Percentiles rank a stretch among this genome's conserved stretches.
These are phyloP conservation scores for Acanthamoeba lenticulata DNA, from an alignment of 208 protist genomes.

Conservation along the genomic window DNA sequence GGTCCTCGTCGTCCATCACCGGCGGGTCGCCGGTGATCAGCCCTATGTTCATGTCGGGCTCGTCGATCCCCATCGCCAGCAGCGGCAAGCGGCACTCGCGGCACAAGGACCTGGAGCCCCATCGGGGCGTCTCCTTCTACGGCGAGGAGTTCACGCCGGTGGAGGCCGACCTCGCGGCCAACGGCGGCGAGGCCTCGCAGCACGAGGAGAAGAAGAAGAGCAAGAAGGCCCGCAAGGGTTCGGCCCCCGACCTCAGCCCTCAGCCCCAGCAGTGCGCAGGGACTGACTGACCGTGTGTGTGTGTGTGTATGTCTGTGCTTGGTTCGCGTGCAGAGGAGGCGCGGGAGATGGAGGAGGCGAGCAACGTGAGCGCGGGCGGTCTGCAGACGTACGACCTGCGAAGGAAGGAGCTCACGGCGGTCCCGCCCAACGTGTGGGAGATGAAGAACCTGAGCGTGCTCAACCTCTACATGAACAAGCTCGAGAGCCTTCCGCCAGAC, in stretches of 20 bases:
- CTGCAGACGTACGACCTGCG: slow-evolving; percentile 52
- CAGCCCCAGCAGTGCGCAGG: neutral
- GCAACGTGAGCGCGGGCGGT: neutral
- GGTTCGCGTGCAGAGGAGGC: neutral
- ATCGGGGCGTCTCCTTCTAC: slow-evolving; percentile 21
- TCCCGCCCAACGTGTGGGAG: slow-evolving; percentile 33
- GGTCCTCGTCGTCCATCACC: too few relatives aligned
- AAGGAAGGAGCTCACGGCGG: neutral
- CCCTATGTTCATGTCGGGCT: neutral
- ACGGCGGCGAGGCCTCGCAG: neutral
- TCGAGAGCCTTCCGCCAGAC: slow-evolving; percentile 2
- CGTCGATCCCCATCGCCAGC: neutral
- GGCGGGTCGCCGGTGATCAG: neutral
- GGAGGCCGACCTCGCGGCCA: neutral
- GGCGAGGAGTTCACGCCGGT: neutral
- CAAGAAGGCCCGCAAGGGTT: slow-evolving; percentile 19
- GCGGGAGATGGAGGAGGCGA: neutral
- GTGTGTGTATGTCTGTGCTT: neutral
- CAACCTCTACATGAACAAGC: slow-evolving; percentile 63
- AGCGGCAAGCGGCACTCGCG: neutral
- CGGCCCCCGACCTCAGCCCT: neutral
- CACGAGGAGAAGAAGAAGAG: slow-evolving; percentile 44
- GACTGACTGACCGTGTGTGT: too few relatives aligned
- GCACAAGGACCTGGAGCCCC: neutral
- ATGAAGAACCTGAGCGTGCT: slow-evolving; percentile 65